Evolutionary conservation across 2,329 filamentous ascomycete genomes (phyloP), one percentile per base, ranked within the genome.

Genomic region (Ophiocordyceps polyrhachis-furcata): DNA sequence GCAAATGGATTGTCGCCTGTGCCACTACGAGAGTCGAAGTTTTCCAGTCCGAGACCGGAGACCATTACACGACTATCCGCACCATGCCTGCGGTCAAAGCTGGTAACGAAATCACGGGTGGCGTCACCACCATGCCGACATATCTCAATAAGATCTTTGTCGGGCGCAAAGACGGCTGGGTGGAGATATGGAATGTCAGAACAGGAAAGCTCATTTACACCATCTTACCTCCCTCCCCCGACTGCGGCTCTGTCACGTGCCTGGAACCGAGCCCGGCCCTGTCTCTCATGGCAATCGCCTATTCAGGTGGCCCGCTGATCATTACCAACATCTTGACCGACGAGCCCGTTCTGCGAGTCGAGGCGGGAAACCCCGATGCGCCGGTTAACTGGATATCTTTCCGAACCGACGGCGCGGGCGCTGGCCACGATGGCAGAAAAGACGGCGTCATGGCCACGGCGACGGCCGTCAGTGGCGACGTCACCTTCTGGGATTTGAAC

Each of bases 171-270:
- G 87, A 98, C 59, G 91, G 91, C 7, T 82, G 79, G 60, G 80
- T 95, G 9, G 91, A 98, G 57, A 93, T 98, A 43, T 98, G 91
- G 89, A 98, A 98, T 57, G 69, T 98, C 48, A 93, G 83, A 58
- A 94, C 85, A 4, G 88, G 76, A 42, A 94, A 93, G 60, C 70
- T 95, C 45, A 76, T 98, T 25, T 93, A 95, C 61, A 93, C 87
- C 2, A 80, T 98, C 44, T 67, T 91, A 14, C 83, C 91, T 1
- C 79, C 83, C 0, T 73, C 74, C 9, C 69, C 79, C 2, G 71
- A 79, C 44, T 81, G 76, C 52, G 89, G 88, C 42, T 71, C 82
- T 14, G 83, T 96, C n/a, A 93, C 85, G 6, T 86, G 86, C 40
- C 67, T 98, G 43, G 77, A 93, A 52, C 81, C 89, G 0, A 82